Evolutionary conservation across 371 early-diverging fungal species (phyloP), one percentile per base, ranked within the genome.

Genomic region (Funneliformis caledonium): DNA sequence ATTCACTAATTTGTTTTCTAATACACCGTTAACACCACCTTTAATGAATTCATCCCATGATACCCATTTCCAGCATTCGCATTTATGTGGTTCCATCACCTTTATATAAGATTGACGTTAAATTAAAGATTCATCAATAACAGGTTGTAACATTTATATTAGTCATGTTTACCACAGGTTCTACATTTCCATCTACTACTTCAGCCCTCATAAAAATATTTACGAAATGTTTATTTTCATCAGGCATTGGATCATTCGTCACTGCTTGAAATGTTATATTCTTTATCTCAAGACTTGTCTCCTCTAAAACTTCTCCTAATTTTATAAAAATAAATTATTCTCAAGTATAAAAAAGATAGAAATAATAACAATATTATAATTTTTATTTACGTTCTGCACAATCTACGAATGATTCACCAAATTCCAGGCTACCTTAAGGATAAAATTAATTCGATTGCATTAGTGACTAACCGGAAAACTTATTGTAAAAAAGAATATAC

Each of bases 71-170:
- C 64, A 76, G 5, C 31, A 33, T 43, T 76, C 76, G 45, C 64
- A 62, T 76, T 76, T 76, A 61, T 62, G 6, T 61, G 76, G 76
- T 59, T 76, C 76, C 76, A 76, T 76, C 22, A 61, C 62, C 76
- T 76, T 31, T 16, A 56, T 52, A 64, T 31, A 64, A 31, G 12
- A 31, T 12, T 62, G 11, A 64, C 26, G 4, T 11, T 64, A 64
- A 64, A 7, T 9, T 12, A 12, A 64, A 60, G 6, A 64, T 31
- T 64, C 3, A 64, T 64, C 14, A 64, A 56, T 56, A 19, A 26
- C 11, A 37, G 70, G 22, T 45, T 45, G 37, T n/a, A 19, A 70
- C 11, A 70, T 31, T 16, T 16, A 14, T 26, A 42, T 11, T 43
- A 8, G 7, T 22, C 37, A 59, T 1, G 2, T 42, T 76, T 43